Evolutionary conservation across 345 rosid species (phyloP), one percentile per base, ranked within the genome.

Genomic region (Syzygium grande): DNA sequence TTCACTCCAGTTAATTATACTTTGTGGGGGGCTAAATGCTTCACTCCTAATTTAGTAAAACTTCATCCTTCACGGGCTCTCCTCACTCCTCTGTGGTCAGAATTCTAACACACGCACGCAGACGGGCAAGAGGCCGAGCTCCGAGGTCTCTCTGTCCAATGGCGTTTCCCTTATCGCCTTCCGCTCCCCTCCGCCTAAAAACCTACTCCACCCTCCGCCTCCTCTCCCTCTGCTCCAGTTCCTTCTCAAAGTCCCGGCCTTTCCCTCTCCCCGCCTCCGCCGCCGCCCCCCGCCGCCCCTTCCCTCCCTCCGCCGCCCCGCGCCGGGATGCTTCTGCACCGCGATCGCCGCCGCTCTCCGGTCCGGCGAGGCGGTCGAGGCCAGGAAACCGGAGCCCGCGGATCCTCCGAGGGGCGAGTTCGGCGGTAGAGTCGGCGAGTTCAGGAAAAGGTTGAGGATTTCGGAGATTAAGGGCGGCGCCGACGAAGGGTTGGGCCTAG

Each of bases 391-490:
- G 85, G 96, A 90, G 41, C 61, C 86, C 51, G 13, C 8, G 58
- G 94, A 88, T 51, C 87, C 87, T 43, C 73, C 56, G 54, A 78
- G 56, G 51, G 91, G 86, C 13, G 92, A 90, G 88, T 34, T 87
- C 41, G 92, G 94, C 59, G 89, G 58, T 46, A 90, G 85, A 58
- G 93, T 93, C 7, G 97, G 98, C 84, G 92, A 92, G 52, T 96
- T 96, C 56, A 91, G 95, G 92, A 95, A 87, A 92, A 96, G 93
- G 89, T 51, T 94, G 95, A 98, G 89, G 94, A 88, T 98, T 86
- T 93, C 91, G 14, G 95, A 98, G 87, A 89, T 96, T n/a, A 96
- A 95, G 92, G 97, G 98, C 87, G 97, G 97, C 15, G 87, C 90
- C 4, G 94, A 93, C 79, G 91, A 94, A 92, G 98, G 98, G 2